These are phyloP conservation scores for Xylariomycetidae sp. DNA, from an alignment of 2,329 filamentous ascomycete genomes.

Conservation along the genomic window DNA sequence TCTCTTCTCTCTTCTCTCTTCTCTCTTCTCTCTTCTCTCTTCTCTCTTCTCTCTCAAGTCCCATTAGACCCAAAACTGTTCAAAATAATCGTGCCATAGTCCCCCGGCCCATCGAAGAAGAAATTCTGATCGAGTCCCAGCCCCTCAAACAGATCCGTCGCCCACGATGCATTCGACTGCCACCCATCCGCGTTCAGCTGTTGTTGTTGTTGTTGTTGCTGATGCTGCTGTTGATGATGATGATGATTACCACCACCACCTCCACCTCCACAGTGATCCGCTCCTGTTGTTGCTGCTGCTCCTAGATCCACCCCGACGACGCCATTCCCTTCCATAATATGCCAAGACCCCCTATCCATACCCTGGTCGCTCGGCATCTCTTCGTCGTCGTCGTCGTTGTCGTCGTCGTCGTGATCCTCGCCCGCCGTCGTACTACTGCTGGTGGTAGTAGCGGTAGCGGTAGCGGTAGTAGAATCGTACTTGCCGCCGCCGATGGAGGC, in stretches of 20 bases:
- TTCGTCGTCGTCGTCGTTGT: neutral
- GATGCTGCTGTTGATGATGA: neutral
- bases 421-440: neutral
- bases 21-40: too few species aligned
- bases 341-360: too few species aligned
- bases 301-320: too few species aligned
- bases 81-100: slow-evolving; percentile 16
- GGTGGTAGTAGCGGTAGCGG: neutral
- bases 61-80: slow-evolving; percentile 9
- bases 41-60: too few species aligned
- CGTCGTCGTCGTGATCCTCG: neutral
- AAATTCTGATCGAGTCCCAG: slow-evolving; percentile 23
- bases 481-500: slow-evolving; percentile 29
- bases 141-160: slow-evolving; percentile 22
- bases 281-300: neutral
- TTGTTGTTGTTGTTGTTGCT: neutral
- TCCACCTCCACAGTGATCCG: neutral
- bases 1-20: too few species aligned
- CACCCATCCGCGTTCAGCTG: slow-evolving; percentile 6
- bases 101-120: slow-evolving; percentile 20
- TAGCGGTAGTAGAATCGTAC: slow-evolving; percentile 1
- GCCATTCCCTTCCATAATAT: too few species aligned
- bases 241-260: neutral
- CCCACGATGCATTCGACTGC: slow-evolving; percentile 15
- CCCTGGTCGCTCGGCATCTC: slow-evolving; percentile 2